Base-by-base conservation (phyloP, 2,329 filamentous ascomycete species). In the Coleophoma eucalyptorum region DNA sequence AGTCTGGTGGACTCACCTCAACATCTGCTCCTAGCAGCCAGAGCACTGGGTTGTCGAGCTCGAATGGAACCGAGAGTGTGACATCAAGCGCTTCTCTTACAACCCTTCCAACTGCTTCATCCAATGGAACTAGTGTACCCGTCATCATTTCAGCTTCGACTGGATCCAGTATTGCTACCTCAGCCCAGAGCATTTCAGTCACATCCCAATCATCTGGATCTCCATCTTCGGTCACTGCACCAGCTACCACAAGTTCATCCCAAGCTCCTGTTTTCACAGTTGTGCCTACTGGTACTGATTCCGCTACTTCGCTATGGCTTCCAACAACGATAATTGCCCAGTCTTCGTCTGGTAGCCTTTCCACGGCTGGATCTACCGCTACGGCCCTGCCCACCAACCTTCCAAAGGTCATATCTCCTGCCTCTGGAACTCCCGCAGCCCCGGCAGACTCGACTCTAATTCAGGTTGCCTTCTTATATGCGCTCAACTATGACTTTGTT, bases 401-500 rank as follows among this genome's bases (percentile, higher is more conserved):
- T 13, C 61, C 65, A 8, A 57, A 55, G 48, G 58, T 65, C n/a
- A 64, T 66, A 31, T 52, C 58, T 33, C 59, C 62, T 13, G 58
- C 41, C 1, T 58, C 57, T 42, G 51, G 50, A n/a, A 50, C 46
- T 5, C 45, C 58, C 31, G 44, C 43, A 13, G 50, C 52, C 12
- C 63, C 64, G 15, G 56, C 58, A 81, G 87, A 89, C 58, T 83
- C 81, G 1, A 83, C 81, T 4, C 70, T 89, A 59, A 86, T 96
- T 59, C 90, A 96, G 66, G 79, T 97, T 55, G 94, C 89, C 33
- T 97, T 97, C 78, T 74, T 82, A 48, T 87, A 84, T 63, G 80
- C 81, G 1, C 78, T 96, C 59, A 93, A 95, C 72, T 99, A 94
- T 68, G 73, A 80, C 8, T 96, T 95, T 65, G 88, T 97, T 26